Percentiles rank a stretch among this genome's conserved stretches.
These are phyloP conservation scores for Hygrocybe coccinea DNA, from an alignment of 768 basidiomycete species.

Conservation along the genomic window DNA sequence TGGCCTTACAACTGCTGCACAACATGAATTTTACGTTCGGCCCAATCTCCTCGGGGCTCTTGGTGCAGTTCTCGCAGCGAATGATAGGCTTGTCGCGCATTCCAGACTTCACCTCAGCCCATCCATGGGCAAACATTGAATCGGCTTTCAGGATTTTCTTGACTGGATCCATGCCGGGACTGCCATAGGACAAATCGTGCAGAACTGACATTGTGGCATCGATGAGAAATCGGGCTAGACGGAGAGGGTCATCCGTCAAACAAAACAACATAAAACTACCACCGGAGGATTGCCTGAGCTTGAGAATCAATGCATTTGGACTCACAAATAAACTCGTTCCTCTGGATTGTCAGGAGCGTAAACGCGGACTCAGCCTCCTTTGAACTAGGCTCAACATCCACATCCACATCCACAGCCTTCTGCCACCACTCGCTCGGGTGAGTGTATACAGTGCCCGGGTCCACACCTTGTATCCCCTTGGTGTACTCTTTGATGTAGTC, in stretches of 20 bases:
- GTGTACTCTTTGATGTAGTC: background rate
- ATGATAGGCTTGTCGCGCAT: constrained; percentile 14
- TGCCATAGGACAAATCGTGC: constrained; percentile 3
- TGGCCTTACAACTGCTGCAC: constrained; percentile 18
- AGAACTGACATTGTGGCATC: constrained; percentile 4
- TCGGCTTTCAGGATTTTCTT: constrained; percentile 3
- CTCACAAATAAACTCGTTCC: constrained; percentile 19
- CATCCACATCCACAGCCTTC: constrained; percentile 4
- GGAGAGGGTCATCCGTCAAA: background rate
- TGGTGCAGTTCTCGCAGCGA: constrained; percentile 19
- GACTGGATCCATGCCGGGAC: constrained; percentile 2
- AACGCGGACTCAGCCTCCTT: constrained; percentile 5
- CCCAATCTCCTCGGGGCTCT: constrained; percentile 15
- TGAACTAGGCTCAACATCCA: background rate
- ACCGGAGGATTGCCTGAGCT: too few species aligned
- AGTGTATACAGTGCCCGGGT: constrained; percentile 6
- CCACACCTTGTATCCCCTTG: constrained; percentile 1
- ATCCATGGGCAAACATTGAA: background rate
- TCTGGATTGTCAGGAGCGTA: constrained; percentile 7
- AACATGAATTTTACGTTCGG: constrained; percentile 17
- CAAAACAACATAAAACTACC: too few species aligned
- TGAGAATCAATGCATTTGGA: background rate
- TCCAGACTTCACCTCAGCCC: background rate
- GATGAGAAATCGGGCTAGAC: constrained; percentile 8
- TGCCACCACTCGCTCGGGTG: constrained; percentile 20